A percentile compares a stretch with the other conserved stretches of the same genome.
These are phyloP conservation scores for Phalaenopsis aphrodite DNA, from an alignment of 106 monocot species.

Conservation along the genomic window DNA sequence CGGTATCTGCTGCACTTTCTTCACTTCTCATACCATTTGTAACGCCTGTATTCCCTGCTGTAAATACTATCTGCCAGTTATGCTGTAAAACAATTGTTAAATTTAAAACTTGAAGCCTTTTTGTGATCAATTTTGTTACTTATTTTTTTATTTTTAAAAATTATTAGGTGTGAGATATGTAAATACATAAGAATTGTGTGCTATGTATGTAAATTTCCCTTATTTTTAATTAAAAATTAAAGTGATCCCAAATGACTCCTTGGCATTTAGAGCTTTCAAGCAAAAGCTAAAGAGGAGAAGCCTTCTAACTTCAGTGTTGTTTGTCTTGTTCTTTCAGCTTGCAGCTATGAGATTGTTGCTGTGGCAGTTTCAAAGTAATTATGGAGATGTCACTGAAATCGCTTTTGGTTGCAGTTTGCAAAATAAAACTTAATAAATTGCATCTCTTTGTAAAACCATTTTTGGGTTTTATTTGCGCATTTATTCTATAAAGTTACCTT, in stretches of 20 bases:
- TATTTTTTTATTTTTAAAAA: too few species aligned
- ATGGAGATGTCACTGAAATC: not conserved
- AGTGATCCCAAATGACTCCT: too few species aligned
- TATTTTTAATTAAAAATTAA: too few species aligned
- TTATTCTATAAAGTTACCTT: not conserved
- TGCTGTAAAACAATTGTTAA: not conserved
- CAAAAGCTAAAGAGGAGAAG: not conserved
- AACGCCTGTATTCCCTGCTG: too few species aligned
- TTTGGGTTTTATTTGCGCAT: not conserved
- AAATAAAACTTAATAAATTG: not conserved
- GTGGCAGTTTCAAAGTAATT: not conserved
- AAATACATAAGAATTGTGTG: too few species aligned
- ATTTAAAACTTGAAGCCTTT: not conserved
- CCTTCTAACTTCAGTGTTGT: not conserved
- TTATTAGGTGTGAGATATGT: too few species aligned
- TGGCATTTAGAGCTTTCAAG: not conserved
- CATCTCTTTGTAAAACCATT: not conserved
- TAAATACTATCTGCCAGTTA: not conserved
- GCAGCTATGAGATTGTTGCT: conserved; percentile 9
- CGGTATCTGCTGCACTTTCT: too few species aligned
- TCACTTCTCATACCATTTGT: too few species aligned
- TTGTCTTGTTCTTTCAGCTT: not conserved
- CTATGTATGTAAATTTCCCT: too few species aligned
- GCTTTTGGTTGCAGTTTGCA: not conserved
- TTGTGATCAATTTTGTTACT: too few species aligned